phyloP scores from a whole-genome alignment of 768 basidiomycete species.

The Harrya chromipes region DNA sequence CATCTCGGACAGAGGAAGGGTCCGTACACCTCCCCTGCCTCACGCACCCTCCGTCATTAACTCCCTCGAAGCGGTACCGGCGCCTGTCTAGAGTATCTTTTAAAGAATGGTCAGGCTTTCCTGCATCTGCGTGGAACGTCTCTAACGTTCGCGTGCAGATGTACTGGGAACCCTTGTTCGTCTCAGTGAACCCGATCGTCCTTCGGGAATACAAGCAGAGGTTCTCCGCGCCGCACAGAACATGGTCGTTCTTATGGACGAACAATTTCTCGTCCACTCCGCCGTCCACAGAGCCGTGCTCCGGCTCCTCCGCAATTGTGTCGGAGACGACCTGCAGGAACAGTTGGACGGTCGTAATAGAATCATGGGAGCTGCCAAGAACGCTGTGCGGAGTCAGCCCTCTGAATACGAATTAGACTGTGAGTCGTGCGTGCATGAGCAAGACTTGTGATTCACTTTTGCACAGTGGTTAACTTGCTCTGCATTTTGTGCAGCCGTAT shows the following conservation, averaged over 20 bases:
- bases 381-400: slow-evolving; percentile 61
- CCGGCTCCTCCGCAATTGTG: slow-evolving; percentile 79
- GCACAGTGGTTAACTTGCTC: slow-evolving; percentile 81
- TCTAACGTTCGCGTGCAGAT: slow-evolving; percentile 43
- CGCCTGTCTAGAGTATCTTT: slow-evolving; percentile 83
- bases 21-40: slow-evolving; percentile 39
- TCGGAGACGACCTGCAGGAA: slow-evolving; percentile 90
- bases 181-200: slow-evolving; percentile 81
- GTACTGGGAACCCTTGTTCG: slow-evolving; percentile 81
- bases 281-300: slow-evolving; percentile 88
- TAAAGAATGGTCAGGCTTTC: slow-evolving; percentile 70
- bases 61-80: slow-evolving; percentile 66
- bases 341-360: slow-evolving; percentile 74
- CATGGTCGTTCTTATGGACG: slow-evolving; percentile 88
- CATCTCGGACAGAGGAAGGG: slow-evolving; percentile 83
- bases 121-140: neutral
- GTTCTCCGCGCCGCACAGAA: slow-evolving; percentile 85
- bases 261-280: slow-evolving; percentile 90
- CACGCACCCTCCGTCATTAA: slow-evolving; percentile 5
- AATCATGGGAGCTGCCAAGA: slow-evolving; percentile 83
- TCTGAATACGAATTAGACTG: slow-evolving; percentile 88
- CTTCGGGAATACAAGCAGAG: slow-evolving; percentile 87
- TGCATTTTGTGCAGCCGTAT: slow-evolving; percentile 93
- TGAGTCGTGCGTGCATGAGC: slow-evolving; percentile 38
- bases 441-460: slow-evolving; percentile 6